Base-by-base conservation (phyloP, 2,329 filamentous ascomycete species). In the Talaromyces marneffei region DNA sequence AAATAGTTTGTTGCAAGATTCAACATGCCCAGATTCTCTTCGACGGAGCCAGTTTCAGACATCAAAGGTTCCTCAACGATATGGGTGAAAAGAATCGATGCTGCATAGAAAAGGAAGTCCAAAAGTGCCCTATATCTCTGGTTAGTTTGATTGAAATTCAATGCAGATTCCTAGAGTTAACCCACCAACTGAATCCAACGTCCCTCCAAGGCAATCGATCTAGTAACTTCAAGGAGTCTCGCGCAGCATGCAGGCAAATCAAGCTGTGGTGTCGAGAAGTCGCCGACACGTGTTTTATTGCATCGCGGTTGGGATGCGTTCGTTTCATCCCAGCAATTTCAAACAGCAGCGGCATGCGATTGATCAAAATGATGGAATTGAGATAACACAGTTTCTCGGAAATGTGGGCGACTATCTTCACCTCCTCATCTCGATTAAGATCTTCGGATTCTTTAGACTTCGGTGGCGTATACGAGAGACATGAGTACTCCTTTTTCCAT, bases 121-220 rank as follows among this genome's bases (percentile, higher is more conserved):
- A 97, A 79, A 63, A 96, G 87, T 69, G 96, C 83, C 91, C 83
- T 85, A 50, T 25, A 4, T 6, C 6, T 10, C 16, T 53, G 9
- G 18, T 39, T 23, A 33, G 27, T 18, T n/a, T 6, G 2, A 2
- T 8, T 35, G 23, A 42, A 31, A 23, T 16, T 35, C 4, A 31
- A 40, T 27, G 27, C 10, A 16, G 2, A 25, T 39, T 12, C 39
- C 3, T 31, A 10, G 2, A 12, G 8, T 16, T 33, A 40, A 78
- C 87, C 78, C 77, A 94, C 93, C 93, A 97, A 54, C 97, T 91
- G 75, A 92, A 96, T 48, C 90, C 88, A 69, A 92, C 91, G 71
- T 97, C 93, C 57, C 92, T 92, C 74, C 96, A 92, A 0, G 93
- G 93, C 60, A 97, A 90, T 72, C 96, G 96, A 75, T 94, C 95